phyloP scores from a whole-genome alignment of 2,329 filamentous ascomycete species.

The Pseudocercospora cruenta region DNA sequence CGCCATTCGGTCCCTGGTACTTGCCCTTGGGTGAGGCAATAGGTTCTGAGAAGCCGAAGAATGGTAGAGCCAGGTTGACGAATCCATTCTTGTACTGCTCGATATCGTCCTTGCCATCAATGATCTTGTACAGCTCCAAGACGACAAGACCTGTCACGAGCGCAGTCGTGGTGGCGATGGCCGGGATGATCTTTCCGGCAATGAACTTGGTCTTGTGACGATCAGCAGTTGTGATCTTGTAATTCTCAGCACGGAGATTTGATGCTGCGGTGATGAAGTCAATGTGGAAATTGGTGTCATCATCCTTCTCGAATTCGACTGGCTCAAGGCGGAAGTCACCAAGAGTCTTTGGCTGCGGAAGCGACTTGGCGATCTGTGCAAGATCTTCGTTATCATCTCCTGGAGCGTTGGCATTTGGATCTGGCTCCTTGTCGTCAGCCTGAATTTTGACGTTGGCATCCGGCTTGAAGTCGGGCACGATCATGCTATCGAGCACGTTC shows the following conservation, averaged over 20 bases:
- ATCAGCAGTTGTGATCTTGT: slow-evolving; percentile 91
- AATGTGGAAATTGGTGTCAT: slow-evolving; percentile 97
- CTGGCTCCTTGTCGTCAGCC: slow-evolving; percentile 90
- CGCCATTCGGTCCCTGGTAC: slow-evolving; percentile 78
- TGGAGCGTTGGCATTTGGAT: slow-evolving; percentile 71
- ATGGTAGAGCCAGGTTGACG: slow-evolving; percentile 91
- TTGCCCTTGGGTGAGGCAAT: slow-evolving; percentile 91
- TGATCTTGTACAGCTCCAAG: slow-evolving; percentile 91
- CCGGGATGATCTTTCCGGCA: slow-evolving; percentile 98
- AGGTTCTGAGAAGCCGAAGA: slow-evolving; percentile 98
- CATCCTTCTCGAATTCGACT: slow-evolving; percentile 98
- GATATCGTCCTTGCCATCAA: slow-evolving; percentile 94
- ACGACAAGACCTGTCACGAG: slow-evolving; percentile 92
- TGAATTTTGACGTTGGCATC: slow-evolving; percentile 94
- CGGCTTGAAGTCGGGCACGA: slow-evolving; percentile 91
- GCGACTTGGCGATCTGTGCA: slow-evolving; percentile 68
- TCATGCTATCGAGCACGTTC: slow-evolving; percentile 85
- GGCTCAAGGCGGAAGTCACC: slow-evolving; percentile 87
- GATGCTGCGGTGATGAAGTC: slow-evolving; percentile 98
- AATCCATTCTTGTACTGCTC: slow-evolving; percentile 99
- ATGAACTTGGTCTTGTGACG: slow-evolving; percentile 99
- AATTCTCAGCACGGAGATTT: slow-evolving; percentile 95
- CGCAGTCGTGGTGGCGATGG: slow-evolving; percentile 95
- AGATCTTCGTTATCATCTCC: slow-evolving; percentile 76
- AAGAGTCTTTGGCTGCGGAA: slow-evolving; percentile 79